Base-by-base conservation (phyloP, 2,329 filamentous ascomycete genomes). In the Paecilomyces fulvus region DNA sequence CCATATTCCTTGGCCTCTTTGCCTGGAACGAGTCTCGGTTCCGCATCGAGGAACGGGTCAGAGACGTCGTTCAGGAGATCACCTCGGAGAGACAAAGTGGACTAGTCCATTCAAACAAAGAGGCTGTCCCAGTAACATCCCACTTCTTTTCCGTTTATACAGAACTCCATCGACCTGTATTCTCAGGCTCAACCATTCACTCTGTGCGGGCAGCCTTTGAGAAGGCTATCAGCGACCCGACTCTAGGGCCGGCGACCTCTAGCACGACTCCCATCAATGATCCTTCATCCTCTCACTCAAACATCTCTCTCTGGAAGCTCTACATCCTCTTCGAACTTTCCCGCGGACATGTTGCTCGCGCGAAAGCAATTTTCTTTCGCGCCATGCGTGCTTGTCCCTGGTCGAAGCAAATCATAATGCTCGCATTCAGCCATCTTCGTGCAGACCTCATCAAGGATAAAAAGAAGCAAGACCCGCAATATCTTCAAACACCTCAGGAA, bases 1-100 rank as follows among this genome's bases (percentile, higher is more conserved):
- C 84, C 1, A 78, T 90, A 5, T 86, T 96, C 59, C 79, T 95
- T 1, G 77, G 81, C 1, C 74, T 94, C 0, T 87, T 87, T 60
- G 81, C 85, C n/a, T 88, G 86, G 77, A 85, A 89, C 59, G 86
- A 92, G 67, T 79, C 83, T 1, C 83, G 86, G 7, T 83, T 90
- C 49, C 82, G 86, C 23, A 80, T 94, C 55, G 83, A 90, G 59
- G 89, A 95, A 63, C 87, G 89, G 17, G 83, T 95, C 20, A 84
- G 88, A n/a, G 77, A 81, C 5, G 73, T 89, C 8, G 75, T 92
- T 10, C 72, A 79, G 20, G 69, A 74, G 31, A 59, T 67, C n/a
- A 58, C 62, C 23, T 8, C 30, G n/a, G 14, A 21, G n/a, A 5
- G 43, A 31, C 30, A 20, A 25, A 21, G 21, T 25, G 14, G 48